Evolutionary conservation across 768 basidiomycete genomes (phyloP), one percentile per base, ranked within the genome.

Genomic region (Amanita rubescens): DNA sequence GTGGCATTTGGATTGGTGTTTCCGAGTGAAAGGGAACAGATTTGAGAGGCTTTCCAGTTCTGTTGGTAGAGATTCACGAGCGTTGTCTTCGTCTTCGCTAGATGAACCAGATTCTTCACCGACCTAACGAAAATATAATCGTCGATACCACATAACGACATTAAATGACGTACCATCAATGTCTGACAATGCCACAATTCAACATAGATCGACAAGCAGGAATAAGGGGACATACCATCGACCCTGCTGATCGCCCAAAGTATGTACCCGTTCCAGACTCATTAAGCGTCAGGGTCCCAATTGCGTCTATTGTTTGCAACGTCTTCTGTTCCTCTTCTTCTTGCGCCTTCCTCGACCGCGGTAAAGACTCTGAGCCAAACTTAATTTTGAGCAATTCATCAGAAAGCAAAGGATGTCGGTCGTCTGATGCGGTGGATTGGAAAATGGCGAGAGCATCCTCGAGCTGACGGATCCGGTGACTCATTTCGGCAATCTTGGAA

Each of bases 401-500:
- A 11, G 79, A 59, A 1, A 91, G 74, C 15, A 91, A 73, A 2
- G 83, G 82, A 55, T 91, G 88, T 7, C 65, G 69, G 5, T 87
- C 84, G 11, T 68, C 54, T 0, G 87, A 79, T 14, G 84, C 64
- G 44, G 76, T 75, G 5, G 73, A 66, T 58, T 91, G 85, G 0
- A 83, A 77, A 1, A 70, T 60, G 24, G 84, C 76, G 24, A 91
- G 68, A 7, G 71, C 80, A 59, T 90, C 88, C 61, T 91, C 88
- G 17, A 91, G 76, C 47, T 89, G 81, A 53, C 88, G 80, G 20
- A 90, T 82, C 41, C 88, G 86, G 56, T 70, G 79, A 25, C 82
- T 80, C 3, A 90, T 77, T 61, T 87, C 82, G n/a, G 79, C 71
- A 51, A 90, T 90, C 67, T 90, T 90, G 67, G 90, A 87, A 62